A percentile compares a stretch with the other conserved stretches of the same genome.
These are phyloP conservation scores for Phytophthora cryptogea DNA, from an alignment of 352 stramenopile genomes.

Conservation along the genomic window DNA sequence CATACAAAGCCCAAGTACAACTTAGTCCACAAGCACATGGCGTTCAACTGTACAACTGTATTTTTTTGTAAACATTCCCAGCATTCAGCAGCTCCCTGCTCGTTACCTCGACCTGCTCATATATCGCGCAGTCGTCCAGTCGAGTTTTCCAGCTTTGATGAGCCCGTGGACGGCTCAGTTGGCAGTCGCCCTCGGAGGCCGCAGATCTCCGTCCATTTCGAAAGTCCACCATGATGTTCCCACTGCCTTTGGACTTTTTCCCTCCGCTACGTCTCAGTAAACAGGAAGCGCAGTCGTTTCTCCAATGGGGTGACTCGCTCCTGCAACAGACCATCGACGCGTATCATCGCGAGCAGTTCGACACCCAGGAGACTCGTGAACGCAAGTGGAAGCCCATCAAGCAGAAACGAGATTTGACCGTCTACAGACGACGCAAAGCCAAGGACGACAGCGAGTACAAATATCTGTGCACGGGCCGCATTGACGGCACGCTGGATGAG, in stretches of 20 bases:
- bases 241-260: conserved; percentile 67
- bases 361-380: conserved; percentile 61
- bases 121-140: conserved; percentile 7
- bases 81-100: background rate
- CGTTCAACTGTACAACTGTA: conserved; percentile 3
- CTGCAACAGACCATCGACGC: conserved; percentile 71
- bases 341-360: conserved; percentile 71
- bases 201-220: no score
- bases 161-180: conserved; percentile 1
- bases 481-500: conserved; percentile 75
- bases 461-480: conserved; percentile 64
- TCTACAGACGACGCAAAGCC: conserved; percentile 56
- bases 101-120: conserved; percentile 7
- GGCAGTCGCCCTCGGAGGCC: no score
- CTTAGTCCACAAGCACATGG: background rate
- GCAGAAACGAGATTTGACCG: conserved; percentile 57
- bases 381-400: conserved; percentile 79
- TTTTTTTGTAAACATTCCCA: background rate
- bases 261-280: conserved; percentile 49
- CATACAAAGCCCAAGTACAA: conserved; percentile 15
- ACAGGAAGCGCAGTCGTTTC: conserved; percentile 55
- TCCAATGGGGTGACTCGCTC: conserved; percentile 65
- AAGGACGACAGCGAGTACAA: conserved; percentile 58
- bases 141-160: conserved; percentile 23
- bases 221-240: conserved; percentile 52